Conservation (phyloP, 73 alveolate species). For the Paramecium sonneborni region DNA sequence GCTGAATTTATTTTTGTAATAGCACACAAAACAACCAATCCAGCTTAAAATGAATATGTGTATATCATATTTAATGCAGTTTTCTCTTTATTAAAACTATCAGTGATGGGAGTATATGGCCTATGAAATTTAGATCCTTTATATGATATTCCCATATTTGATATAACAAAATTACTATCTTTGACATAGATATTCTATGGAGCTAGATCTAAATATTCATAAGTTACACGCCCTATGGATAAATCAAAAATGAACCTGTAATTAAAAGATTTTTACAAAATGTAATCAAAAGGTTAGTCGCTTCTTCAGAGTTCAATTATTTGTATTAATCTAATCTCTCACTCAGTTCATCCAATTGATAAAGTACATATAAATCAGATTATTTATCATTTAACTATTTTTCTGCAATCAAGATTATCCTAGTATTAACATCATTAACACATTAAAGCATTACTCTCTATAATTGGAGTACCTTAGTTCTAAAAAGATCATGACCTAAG, state of each 20-base stretch:
- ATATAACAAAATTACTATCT: background rate
- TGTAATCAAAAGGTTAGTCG: background rate
- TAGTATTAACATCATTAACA: background rate
- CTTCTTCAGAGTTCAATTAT: background rate
- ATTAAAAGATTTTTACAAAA: background rate
- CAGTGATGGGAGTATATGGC: background rate
- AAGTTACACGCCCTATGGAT: background rate
- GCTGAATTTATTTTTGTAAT: background rate
- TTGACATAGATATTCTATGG: slow-evolving; percentile 18
- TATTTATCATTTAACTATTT: slow-evolving; percentile 14
- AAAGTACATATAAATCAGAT: slow-evolving; percentile 32
- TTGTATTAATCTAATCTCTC: background rate
- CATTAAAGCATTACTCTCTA: background rate
- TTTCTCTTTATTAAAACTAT: slow-evolving; percentile 22
- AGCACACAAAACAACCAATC: background rate
- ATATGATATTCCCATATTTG: background rate
- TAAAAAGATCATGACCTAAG: background rate
- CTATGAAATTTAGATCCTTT: slow-evolving; percentile 53
- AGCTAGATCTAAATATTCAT: slow-evolving; percentile 18
- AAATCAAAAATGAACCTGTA: background rate
- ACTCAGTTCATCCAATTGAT: background rate
- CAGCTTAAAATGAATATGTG: slow-evolving; percentile 41
- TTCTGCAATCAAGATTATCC: background rate
- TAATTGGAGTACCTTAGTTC: background rate
- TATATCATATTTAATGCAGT: background rate